phyloP scores from a whole-genome alignment of 2,329 filamentous ascomycete species.

The Aspergillus fischeri region DNA sequence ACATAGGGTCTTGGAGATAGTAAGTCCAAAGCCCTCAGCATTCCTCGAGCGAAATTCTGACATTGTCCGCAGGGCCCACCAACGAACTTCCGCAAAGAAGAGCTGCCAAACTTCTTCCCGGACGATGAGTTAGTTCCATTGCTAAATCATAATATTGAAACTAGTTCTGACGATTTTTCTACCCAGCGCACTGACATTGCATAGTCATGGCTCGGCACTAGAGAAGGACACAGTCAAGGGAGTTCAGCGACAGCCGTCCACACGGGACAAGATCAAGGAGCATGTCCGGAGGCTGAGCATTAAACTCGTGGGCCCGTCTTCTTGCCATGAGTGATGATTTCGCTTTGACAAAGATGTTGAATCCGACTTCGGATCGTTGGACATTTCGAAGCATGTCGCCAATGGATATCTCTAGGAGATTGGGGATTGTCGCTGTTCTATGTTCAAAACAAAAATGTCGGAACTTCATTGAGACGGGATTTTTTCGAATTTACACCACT shows the following conservation, averaged over 20 bases:
- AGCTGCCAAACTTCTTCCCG: conserved; percentile 36
- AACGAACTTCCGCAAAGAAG: conserved; percentile 42
- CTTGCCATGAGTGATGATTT: conserved; percentile 7
- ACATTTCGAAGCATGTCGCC: neutral
- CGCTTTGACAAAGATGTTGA: neutral
- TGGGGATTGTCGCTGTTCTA: neutral
- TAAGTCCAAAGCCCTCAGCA: conserved; percentile 14
- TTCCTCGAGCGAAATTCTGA: conserved; percentile 3
- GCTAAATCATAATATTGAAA: conserved; percentile 8
- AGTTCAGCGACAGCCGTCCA: conserved; percentile 23
- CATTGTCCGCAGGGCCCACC: conserved; percentile 32
- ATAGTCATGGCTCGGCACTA: conserved; percentile 25
- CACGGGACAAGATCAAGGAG: conserved; percentile 25
- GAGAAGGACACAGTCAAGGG: conserved; percentile 28
- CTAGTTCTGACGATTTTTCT: conserved; percentile 23
- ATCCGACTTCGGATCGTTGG: neutral
- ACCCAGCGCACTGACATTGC: conserved; percentile 31
- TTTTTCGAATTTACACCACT: conserved; percentile 29
- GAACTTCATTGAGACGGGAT: conserved; percentile 40
- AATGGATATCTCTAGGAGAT: neutral
- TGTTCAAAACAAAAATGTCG: conserved; percentile 40
- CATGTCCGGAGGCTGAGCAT: conserved; percentile 29
- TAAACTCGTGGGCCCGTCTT: conserved; percentile 18
- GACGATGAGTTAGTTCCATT: conserved; percentile 35
- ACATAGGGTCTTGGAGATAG: conserved; percentile 33